Evolutionary conservation across 2,329 filamentous ascomycete genomes (phyloP).

Genomic region (Pestalotiopsis sp.): DNA sequence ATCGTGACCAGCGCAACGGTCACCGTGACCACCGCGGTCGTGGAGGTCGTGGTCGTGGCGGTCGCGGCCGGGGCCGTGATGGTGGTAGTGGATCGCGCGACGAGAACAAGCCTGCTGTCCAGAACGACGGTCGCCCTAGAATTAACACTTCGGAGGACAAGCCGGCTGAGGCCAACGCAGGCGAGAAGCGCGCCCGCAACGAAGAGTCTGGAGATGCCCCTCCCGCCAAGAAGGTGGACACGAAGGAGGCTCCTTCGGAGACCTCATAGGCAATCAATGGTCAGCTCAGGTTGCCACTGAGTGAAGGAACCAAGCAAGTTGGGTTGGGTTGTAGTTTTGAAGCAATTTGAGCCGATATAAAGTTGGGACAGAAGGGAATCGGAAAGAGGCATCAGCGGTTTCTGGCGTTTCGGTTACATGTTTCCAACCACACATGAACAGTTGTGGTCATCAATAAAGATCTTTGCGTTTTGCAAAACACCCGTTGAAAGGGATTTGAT

Average conservation of each 20-base stretch:
- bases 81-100: conserved; percentile 40
- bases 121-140: conserved; percentile 38
- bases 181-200: conserved; percentile 58
- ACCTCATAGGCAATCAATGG: conserved; percentile 19
- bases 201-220: conserved; percentile 47
- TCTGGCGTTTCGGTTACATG: no score
- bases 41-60: conserved; percentile 39
- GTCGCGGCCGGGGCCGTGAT: conserved; percentile 37
- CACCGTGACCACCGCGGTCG: conserved; percentile 53
- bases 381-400: no score
- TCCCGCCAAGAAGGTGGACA: conserved; percentile 65
- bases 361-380: no score
- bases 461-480: no score
- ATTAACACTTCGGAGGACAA: conserved; percentile 49
- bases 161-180: conserved; percentile 28
- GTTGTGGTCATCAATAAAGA: no score
- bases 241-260: conserved; percentile 41
- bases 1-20: conserved; percentile 63
- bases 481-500: no score
- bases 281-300: background rate
- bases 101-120: conserved; percentile 23
- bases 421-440: no score
- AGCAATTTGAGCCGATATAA: no score
- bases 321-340: no score
- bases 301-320: background rate